Evolutionary conservation across 495 filamentous ascomycete genomes (phyloP).

Genomic region (Hypoxylon rickii): DNA sequence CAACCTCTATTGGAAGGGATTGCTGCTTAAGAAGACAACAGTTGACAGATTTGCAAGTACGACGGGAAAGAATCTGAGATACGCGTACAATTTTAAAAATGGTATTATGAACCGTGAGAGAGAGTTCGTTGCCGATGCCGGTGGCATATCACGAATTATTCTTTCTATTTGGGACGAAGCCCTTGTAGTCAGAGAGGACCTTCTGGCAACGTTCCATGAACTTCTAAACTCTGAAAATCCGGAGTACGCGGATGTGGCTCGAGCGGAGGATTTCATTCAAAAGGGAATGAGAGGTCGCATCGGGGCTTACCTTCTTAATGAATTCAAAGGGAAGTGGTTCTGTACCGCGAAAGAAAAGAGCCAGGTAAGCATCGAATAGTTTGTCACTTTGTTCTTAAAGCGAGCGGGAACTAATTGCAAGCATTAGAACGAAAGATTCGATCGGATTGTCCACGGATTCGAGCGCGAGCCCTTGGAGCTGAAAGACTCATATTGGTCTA

Average conservation of each 20-base stretch:
- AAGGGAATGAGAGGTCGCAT: neutral
- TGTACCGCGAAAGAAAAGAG: slow-evolving; percentile 14
- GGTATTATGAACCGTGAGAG: slow-evolving; percentile 29
- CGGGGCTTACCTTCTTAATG: slow-evolving; percentile 1
- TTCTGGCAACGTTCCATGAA: neutral
- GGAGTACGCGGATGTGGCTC: slow-evolving; percentile 6
- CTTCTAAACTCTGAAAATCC: slow-evolving; percentile 5
- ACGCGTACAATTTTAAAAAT: slow-evolving; percentile 29
- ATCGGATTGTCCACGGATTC: slow-evolving; percentile 17
- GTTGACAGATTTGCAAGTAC: slow-evolving; percentile 17
- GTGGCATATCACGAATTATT: slow-evolving; percentile 17
- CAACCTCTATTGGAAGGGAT: slow-evolving; percentile 15
- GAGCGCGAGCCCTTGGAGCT: slow-evolving; percentile 12
- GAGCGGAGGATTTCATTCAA: neutral
- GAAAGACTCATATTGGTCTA: slow-evolving; percentile 23
- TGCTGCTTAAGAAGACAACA: slow-evolving; percentile 8
- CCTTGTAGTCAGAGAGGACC: neutral
- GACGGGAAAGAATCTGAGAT: slow-evolving; percentile 16
- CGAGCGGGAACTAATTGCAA: too few species aligned
- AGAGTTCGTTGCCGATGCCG: slow-evolving; percentile 15
- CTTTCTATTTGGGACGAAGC: slow-evolving; percentile 20
- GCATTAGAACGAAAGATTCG: slow-evolving; percentile 23
- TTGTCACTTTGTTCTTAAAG: too few species aligned
- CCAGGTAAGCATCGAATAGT: too few species aligned
- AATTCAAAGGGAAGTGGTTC: slow-evolving; percentile 18